Percentiles rank a stretch among this genome's conserved stretches.
These are phyloP conservation scores for Asterionellopsis glacialis DNA, from an alignment of 108 stramenopile genomes.

Conservation along the genomic window DNA sequence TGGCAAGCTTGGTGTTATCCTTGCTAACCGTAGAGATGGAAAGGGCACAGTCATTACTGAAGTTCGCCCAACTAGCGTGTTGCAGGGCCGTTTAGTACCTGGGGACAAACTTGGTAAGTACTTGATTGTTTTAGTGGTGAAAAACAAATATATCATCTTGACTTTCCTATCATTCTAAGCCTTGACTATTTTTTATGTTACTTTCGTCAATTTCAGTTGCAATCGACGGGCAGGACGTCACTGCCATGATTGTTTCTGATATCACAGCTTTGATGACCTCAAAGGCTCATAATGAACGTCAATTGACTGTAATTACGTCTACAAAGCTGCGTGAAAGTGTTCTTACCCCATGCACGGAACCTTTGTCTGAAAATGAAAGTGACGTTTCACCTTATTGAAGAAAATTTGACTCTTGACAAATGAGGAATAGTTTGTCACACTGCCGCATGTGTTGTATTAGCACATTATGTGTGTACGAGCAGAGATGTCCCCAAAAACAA, in stretches of 20 bases:
- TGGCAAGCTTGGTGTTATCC: conserved; percentile 69
- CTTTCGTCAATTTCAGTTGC: conserved; percentile 12
- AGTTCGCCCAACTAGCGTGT: conserved; percentile 21
- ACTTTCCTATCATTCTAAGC: conserved; percentile 2
- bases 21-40: conserved; percentile 51
- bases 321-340: neutral
- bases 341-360: too few species aligned
- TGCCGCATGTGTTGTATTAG: neutral
- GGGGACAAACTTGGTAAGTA: conserved; percentile 28
- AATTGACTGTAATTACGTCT: conserved; percentile 38
- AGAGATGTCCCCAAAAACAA: too few species aligned
- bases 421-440: neutral
- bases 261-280: conserved; percentile 55
- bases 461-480: neutral
- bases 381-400: too few species aligned
- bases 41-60: conserved; percentile 40
- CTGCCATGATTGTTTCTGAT: conserved; percentile 46
- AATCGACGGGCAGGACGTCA: conserved; percentile 57
- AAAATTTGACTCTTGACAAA: conserved; percentile 2
- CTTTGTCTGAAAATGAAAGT: too few species aligned
- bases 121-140: neutral
- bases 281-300: conserved; percentile 33
- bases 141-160: neutral
- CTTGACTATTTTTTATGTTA: conserved; percentile 2
- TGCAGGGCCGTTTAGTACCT: conserved; percentile 24